Percentiles rank a stretch among this genome's conserved stretches.
phyloP scores from a whole-genome alignment of 2,329 filamentous ascomycete species.

The Colletotrichum sp. region DNA sequence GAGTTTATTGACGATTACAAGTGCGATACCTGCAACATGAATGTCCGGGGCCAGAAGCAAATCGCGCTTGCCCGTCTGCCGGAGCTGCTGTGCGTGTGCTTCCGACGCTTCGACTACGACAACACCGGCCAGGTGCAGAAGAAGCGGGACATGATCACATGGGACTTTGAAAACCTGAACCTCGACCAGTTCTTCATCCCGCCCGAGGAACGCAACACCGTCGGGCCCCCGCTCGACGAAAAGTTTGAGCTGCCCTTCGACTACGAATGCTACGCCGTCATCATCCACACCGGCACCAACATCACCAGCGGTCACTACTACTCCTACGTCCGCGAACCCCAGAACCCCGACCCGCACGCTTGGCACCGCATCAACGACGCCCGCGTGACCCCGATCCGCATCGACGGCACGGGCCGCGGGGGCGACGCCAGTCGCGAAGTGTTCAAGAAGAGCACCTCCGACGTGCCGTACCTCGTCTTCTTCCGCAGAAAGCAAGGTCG shows the following conservation, averaged over 20 bases:
- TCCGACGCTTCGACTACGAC: constrained; percentile 63
- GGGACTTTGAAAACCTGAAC: constrained; percentile 75
- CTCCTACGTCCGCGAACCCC: constrained; percentile 67
- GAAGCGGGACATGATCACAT: constrained; percentile 77
- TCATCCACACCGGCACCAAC: constrained; percentile 74
- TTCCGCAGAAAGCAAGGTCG: constrained; percentile 42
- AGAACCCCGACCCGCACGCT: constrained; percentile 42
- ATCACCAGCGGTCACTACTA: constrained; percentile 82
- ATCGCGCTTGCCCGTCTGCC: constrained; percentile 80
- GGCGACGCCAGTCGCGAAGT: constrained; percentile 41
- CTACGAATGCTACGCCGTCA: constrained; percentile 88
- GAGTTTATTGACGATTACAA: constrained; percentile 73
- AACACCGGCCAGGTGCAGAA: constrained; percentile 37
- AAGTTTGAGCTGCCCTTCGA: constrained; percentile 62
- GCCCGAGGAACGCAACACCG: constrained; percentile 37
- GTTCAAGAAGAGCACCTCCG: constrained; percentile 39
- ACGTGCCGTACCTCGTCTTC: constrained; percentile 54
- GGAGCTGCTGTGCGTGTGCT: constrained; percentile 77
- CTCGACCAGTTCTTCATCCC: constrained; percentile 50
- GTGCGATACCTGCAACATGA: constrained; percentile 76
- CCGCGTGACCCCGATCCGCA: constrained; percentile 43
- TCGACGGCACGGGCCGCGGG: constrained; percentile 38
- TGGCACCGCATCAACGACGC: constrained; percentile 59
- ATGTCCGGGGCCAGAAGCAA: constrained; percentile 71
- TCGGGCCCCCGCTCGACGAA: constrained; percentile 29